These are phyloP conservation scores for Stellera chamaejasme DNA, from an alignment of 345 rosid genomes.

Conservation along the genomic window DNA sequence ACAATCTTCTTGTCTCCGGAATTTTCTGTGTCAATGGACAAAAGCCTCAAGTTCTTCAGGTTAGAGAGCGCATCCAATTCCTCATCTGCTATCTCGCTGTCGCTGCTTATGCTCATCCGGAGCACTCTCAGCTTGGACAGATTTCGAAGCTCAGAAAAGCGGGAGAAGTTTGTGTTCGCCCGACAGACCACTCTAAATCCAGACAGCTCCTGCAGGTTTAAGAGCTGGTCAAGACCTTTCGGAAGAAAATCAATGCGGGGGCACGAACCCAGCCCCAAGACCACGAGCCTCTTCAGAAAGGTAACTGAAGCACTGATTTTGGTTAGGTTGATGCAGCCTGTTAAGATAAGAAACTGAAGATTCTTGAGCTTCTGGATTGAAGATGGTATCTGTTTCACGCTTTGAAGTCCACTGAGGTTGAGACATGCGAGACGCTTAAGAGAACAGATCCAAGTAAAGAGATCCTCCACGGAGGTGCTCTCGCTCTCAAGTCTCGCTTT, in stretches of 20 bases:
- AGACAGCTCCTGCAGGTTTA: constrained; percentile 45
- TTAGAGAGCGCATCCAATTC: constrained; percentile 41
- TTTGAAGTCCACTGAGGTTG: constrained; percentile 63
- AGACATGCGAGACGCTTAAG: constrained; percentile 52
- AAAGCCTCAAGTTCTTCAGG: constrained; percentile 31
- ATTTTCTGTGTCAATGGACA: constrained; percentile 35
- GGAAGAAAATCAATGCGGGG: constrained; percentile 56
- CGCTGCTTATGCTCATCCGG: constrained; percentile 37
- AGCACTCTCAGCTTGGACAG: constrained; percentile 40
- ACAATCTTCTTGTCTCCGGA: constrained; percentile 8
- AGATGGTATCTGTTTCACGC: constrained; percentile 45
- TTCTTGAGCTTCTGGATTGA: constrained; percentile 41
- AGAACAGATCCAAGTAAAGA: constrained; percentile 32
- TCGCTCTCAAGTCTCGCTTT: constrained; percentile 35
- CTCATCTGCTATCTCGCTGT: constrained; percentile 38
- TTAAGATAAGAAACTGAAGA: constrained; percentile 52
- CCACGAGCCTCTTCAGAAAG: constrained; percentile 37
- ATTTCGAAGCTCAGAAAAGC: constrained; percentile 39
- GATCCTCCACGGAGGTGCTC: constrained; percentile 25
- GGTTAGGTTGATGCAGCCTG: constrained; percentile 54
- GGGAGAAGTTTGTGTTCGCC: constrained; percentile 34
- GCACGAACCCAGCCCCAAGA: constrained; percentile 48
- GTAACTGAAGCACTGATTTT: constrained; percentile 33
- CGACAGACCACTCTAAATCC: constrained; percentile 49
- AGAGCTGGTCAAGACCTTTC: constrained; percentile 44